Evolutionary conservation across 116 monocot genomes (phyloP), one percentile per base, ranked within the genome.

Genomic region (Phalaenopsis hybrid): DNA sequence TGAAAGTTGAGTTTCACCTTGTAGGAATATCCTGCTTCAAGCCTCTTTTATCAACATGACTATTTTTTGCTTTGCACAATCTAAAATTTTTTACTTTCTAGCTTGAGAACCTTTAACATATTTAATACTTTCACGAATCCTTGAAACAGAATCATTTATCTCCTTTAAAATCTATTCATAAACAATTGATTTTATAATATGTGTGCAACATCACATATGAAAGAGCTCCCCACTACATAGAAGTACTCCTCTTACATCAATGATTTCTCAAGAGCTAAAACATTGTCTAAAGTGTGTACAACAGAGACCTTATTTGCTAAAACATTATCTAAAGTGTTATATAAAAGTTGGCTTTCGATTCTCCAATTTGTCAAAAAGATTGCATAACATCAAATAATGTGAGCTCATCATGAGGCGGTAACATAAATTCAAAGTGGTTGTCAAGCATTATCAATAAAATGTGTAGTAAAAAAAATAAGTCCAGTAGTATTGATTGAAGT

Each of bases 1-100:
- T 74, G 55, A 87, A 88, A 11, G 85, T 91, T 3, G 88, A 82
- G 69, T 83, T 87, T 87, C 85, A 91, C 55, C 85, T 72, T 31
- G 79, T 85, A n/a, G 81, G 74, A 48, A 85, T 82, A 84, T 88
- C 91, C 37, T 85, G 67, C 8, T 76, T 79, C 11, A 82, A 43
- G 75, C 78, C 23, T 73, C 70, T 85, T 13, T 61, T 75, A 58
- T 44, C 76, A 34, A 58, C 79, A 31, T 84, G 80, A 78, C 79
- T 75, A 3, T 37, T 37, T 72, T 45, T 21, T 89, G 83, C 8
- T 82, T 77, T 8, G 78, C 77, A 81, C 85, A 83, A 13, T 89
- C 87, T 50, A 78, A 31, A 75, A 91, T 85, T 20, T 61, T 86
- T 33, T 84, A 67, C 72, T 88, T 83, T 41, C 83, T 83, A 5